Conservation (phyloP, 805 yeast species). For the Starmerella potacharoeniae region DNA sequence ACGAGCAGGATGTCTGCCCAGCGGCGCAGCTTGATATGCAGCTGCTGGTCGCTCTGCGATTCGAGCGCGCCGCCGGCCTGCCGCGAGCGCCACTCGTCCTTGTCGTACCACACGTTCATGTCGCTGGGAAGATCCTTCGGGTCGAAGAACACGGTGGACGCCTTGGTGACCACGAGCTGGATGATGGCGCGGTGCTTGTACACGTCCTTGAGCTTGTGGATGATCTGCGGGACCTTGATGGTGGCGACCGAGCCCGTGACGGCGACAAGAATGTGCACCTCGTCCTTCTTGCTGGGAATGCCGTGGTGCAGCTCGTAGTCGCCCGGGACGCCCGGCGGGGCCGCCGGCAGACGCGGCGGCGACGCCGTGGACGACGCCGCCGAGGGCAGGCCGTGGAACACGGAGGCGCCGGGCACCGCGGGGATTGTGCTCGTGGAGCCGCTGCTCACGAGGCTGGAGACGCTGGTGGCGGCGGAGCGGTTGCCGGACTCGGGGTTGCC, state of each 20-base stretch:
- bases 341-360: not conserved
- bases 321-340: not conserved
- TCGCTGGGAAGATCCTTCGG: constrained; percentile 34
- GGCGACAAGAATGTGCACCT: constrained; percentile 77
- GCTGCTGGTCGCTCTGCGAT: constrained; percentile 64
- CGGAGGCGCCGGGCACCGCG: not conserved
- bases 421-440: not conserved
- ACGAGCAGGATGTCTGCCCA: constrained; percentile 46
- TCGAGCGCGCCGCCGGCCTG: constrained; percentile 26
- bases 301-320: constrained; percentile 1
- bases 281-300: constrained; percentile 36
- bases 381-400: not conserved
- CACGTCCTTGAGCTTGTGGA: constrained; percentile 71
- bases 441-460: not conserved
- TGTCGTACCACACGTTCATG: constrained; percentile 82
- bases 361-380: not conserved
- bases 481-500: not conserved
- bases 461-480: constrained; percentile 3
- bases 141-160: constrained; percentile 29
- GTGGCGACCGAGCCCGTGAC: constrained; percentile 97
- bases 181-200: constrained; percentile 65
- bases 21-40: constrained; percentile 82
- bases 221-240: constrained; percentile 79
- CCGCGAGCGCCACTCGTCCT: constrained; percentile 88
- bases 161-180: constrained; percentile 64